Conservation (phyloP, 768 basidiomycete species). For the Russula compacta region DNA sequence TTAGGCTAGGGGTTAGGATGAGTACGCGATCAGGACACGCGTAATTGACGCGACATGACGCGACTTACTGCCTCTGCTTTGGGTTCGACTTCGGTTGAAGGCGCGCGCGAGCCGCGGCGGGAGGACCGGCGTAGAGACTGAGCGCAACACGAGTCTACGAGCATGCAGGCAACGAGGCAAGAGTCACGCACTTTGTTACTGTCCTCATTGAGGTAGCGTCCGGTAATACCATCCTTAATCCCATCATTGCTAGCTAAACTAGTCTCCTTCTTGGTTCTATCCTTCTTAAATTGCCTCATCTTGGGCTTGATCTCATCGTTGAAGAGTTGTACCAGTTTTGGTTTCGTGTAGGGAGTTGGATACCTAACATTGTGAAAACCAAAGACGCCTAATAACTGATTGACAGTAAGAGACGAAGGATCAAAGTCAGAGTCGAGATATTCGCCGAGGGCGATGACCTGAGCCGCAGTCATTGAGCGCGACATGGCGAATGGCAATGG, state of each 20-base stretch:
- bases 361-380: conserved; percentile 68
- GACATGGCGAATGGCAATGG: conserved; percentile 42
- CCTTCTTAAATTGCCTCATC: conserved; percentile 47
- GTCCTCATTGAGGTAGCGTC: conserved; percentile 47
- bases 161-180: conserved; percentile 7
- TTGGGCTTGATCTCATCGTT: conserved; percentile 64
- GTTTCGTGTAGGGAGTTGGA: conserved; percentile 67
- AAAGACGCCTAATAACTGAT: conserved; percentile 73
- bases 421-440: conserved; percentile 78
- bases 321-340: conserved; percentile 69
- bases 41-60: conserved; percentile 11
- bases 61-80: conserved; percentile 48
- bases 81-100: conserved; percentile 34
- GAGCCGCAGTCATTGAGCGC: conserved; percentile 58
- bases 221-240: conserved; percentile 76
- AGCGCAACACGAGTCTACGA: conserved; percentile 20
- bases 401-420: conserved; percentile 60
- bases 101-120: conserved; percentile 52
- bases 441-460: conserved; percentile 64
- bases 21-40: conserved; percentile 18
- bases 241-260: conserved; percentile 75
- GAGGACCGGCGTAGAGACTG: conserved; percentile 46
- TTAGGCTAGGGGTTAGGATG: conserved; percentile 44
- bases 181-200: conserved; percentile 33
- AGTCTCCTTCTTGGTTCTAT: conserved; percentile 54